phyloP scores from a whole-genome alignment of 2,329 filamentous ascomycete species.

The Fusarium musae region DNA sequence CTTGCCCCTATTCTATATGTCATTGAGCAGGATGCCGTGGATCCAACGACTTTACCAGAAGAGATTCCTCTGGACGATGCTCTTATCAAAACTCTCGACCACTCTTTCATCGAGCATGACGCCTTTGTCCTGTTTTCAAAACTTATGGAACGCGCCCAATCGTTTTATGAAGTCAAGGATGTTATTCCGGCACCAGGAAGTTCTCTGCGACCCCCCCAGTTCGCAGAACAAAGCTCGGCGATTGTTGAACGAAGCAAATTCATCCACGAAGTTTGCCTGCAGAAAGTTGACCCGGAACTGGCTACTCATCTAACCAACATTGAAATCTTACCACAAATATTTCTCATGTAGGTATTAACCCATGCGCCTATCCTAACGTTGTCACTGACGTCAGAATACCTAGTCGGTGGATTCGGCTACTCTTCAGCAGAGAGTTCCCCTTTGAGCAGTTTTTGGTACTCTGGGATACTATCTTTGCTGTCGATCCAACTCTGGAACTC shows the following conservation, averaged over 20 bases:
- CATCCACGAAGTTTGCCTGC: slow-evolving; percentile 85
- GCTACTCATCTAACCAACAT: slow-evolving; percentile 82
- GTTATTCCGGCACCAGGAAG: slow-evolving; percentile 24
- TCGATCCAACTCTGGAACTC: slow-evolving; percentile 81
- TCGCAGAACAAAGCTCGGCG: slow-evolving; percentile 54
- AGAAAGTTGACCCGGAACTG: slow-evolving; percentile 83
- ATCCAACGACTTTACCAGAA: slow-evolving; percentile 53
- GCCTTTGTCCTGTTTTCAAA: slow-evolving; percentile 85
- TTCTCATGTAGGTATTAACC: slow-evolving; percentile 76
- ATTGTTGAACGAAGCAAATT: slow-evolving; percentile 88
- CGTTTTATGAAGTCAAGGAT: slow-evolving; percentile 79
- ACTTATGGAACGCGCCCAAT: slow-evolving; percentile 87
- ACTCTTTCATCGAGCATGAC: slow-evolving; percentile 86
- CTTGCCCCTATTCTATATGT: slow-evolving; percentile 90
- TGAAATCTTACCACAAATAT: slow-evolving; percentile 95
- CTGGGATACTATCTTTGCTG: slow-evolving; percentile 92
- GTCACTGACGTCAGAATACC: not conserved
- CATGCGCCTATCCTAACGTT: not conserved
- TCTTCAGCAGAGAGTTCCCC: slow-evolving; percentile 93
- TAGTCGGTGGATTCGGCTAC: slow-evolving; percentile 90
- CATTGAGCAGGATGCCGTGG: slow-evolving; percentile 82
- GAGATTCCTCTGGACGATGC: slow-evolving; percentile 57
- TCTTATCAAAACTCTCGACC: slow-evolving; percentile 76
- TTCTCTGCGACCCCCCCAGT: slow-evolving; percentile 26
- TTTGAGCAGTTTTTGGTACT: slow-evolving; percentile 85